Conservation (phyloP, 495 filamentous ascomycete genomes). For the Talaromyces nanjingensis region DNA sequence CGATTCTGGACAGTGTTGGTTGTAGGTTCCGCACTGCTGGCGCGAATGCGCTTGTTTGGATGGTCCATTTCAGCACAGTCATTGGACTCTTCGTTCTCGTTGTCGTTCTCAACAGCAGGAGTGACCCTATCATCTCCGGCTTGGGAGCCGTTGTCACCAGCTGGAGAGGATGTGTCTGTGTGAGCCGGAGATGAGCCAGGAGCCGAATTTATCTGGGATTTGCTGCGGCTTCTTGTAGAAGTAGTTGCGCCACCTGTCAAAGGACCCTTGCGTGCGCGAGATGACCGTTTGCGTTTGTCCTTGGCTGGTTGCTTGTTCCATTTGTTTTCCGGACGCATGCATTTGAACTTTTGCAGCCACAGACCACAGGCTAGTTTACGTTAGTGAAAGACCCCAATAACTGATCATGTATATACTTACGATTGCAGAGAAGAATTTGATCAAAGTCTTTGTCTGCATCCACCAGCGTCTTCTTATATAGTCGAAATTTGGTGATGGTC, state of each 20-base stretch:
- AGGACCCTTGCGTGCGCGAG: conserved; percentile 29
- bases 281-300: conserved; percentile 38
- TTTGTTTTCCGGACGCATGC: conserved; percentile 71
- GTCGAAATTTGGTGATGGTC: conserved; percentile 52
- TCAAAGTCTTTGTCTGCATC: conserved; percentile 59
- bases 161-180: conserved; percentile 36
- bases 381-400: conserved; percentile 2
- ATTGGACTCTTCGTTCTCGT: conserved; percentile 20
- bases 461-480: conserved; percentile 70
- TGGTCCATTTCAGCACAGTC: conserved; percentile 21
- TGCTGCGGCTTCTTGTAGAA: conserved; percentile 26
- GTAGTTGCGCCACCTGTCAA: conserved; percentile 20
- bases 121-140: conserved; percentile 30
- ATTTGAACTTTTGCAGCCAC: conserved; percentile 82
- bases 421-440: conserved; percentile 79
- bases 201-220: conserved; percentile 20
- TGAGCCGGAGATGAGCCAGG: conserved; percentile 35
- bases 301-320: conserved; percentile 60
- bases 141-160: conserved; percentile 19
- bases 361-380: conserved; percentile 70
- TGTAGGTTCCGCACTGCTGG: conserved; percentile 35
- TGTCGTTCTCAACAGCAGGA: conserved; percentile 24
- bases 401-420: conserved; percentile 39
- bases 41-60: conserved; percentile 30
- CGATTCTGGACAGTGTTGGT: conserved; percentile 21